Conservation (phyloP, 2,329 filamentous ascomycete genomes). For the Trichocomaceae sp. region DNA sequence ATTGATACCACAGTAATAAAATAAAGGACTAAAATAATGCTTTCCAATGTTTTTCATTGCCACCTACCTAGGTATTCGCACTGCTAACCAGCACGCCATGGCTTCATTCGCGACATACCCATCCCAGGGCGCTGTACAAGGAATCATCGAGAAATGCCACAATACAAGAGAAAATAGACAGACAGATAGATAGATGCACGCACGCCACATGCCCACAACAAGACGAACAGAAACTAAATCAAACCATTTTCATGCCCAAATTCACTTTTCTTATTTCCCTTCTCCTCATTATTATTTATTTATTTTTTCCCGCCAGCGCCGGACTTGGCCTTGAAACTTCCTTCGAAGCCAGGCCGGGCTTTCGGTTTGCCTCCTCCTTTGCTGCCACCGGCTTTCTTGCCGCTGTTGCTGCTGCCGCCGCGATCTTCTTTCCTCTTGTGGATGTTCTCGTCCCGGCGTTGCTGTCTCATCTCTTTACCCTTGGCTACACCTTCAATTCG, state of each 20-base stretch:
- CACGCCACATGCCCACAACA: background rate
- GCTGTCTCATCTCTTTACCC: conserved; percentile 69
- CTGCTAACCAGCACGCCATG: background rate
- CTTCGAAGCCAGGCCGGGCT: conserved; percentile 62
- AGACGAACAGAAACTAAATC: background rate
- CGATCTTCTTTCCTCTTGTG: conserved; percentile 63
- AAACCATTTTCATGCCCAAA: background rate
- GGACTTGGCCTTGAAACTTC: conserved; percentile 57
- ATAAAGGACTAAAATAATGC: no score
- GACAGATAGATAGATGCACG: background rate
- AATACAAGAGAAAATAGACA: background rate
- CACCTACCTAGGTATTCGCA: background rate
- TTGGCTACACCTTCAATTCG: conserved; percentile 65
- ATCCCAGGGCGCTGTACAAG: background rate
- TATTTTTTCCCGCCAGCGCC: conserved; percentile 39
- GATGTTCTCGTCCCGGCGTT: conserved; percentile 75
- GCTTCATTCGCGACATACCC: background rate
- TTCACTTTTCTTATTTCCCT: background rate
- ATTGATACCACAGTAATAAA: no score
- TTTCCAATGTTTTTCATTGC: background rate
- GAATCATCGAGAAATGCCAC: background rate
- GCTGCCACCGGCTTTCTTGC: conserved; percentile 1
- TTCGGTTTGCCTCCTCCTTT: conserved; percentile 40
- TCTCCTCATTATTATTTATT: conserved; percentile 20
- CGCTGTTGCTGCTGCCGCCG: conserved; percentile 45